These are phyloP conservation scores for Rubia peregrina DNA, from an alignment of 305 asterid genomes.

Conservation along the genomic window DNA sequence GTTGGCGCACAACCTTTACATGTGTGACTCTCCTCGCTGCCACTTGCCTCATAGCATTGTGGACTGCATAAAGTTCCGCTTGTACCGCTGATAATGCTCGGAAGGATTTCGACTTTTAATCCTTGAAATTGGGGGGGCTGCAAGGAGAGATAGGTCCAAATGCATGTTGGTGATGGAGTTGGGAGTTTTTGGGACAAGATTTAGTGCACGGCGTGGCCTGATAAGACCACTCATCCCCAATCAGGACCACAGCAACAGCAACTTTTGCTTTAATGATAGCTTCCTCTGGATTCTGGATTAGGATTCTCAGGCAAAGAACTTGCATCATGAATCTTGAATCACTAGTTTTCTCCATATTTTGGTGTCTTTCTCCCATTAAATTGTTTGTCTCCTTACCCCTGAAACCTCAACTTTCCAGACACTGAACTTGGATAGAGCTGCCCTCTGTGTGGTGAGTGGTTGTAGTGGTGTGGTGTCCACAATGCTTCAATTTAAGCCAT, in stretches of 20 bases:
- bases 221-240: constrained; percentile 20
- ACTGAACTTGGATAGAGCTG: constrained; percentile 6
- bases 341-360: background rate
- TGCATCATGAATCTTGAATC: background rate
- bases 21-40: too few relatives aligned
- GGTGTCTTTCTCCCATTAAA: background rate
- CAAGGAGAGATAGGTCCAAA: constrained; percentile 19
- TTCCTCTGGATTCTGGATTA: constrained; percentile 1
- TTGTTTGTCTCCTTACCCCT: background rate
- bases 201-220: constrained; percentile 27
- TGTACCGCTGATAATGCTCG: too few relatives aligned
- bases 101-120: too few relatives aligned
- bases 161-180: constrained; percentile 20
- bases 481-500: too few relatives aligned
- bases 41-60: too few relatives aligned
- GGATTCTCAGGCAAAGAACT: background rate
- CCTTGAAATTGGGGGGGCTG: constrained; percentile 16
- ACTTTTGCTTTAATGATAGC: constrained; percentile 11
- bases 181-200: constrained; percentile 20
- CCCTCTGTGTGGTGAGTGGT: too few relatives aligned
- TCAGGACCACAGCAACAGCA: constrained; percentile 38
- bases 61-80: too few relatives aligned
- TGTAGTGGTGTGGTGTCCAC: too few relatives aligned
- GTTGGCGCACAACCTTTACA: too few relatives aligned
- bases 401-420: constrained; percentile 5